A percentile compares a stretch with the other conserved stretches of the same genome.
These are phyloP conservation scores for Alternaria triticina DNA, from an alignment of 2,329 filamentous ascomycete genomes.

Conservation along the genomic window DNA sequence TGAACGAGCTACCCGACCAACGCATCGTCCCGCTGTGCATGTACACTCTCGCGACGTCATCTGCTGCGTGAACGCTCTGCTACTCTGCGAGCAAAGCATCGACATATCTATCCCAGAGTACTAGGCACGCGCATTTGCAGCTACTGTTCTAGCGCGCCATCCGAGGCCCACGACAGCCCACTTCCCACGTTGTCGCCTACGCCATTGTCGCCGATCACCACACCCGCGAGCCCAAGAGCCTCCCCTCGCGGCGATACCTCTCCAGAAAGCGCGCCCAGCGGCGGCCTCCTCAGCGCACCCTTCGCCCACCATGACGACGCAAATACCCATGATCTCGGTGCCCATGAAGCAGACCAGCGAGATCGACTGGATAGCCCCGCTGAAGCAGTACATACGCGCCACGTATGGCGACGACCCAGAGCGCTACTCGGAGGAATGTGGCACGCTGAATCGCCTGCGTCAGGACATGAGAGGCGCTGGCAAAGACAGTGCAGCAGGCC, in stretches of 20 bases:
- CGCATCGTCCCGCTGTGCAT: constrained; percentile 12
- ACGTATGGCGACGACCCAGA: constrained; percentile 97
- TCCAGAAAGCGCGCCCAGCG: constrained; percentile 22
- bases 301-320: constrained; percentile 41
- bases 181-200: constrained; percentile 9
- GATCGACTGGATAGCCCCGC: constrained; percentile 93
- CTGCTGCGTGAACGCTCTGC: constrained; percentile 3
- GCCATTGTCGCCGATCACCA: constrained; percentile 9
- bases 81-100: not conserved
- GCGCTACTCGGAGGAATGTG: constrained; percentile 93
- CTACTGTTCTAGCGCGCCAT: constrained; percentile 1
- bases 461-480: constrained; percentile 99
- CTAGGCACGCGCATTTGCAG: not conserved
- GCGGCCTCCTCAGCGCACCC: constrained; percentile 10
- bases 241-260: constrained; percentile 17
- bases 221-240: not conserved
- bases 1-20: constrained; percentile 12
- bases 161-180: constrained; percentile 3
- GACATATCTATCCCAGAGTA: not conserved
- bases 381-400: constrained; percentile 91
- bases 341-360: constrained; percentile 94
- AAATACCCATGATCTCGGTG: constrained; percentile 92
- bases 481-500: constrained; percentile 91
- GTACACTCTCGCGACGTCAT: constrained; percentile 3
- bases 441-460: constrained; percentile 87